Evolutionary conservation across 2,329 filamentous ascomycete genomes (phyloP), one percentile per base, ranked within the genome.

Genomic region (Trichothecium sympodiale): DNA sequence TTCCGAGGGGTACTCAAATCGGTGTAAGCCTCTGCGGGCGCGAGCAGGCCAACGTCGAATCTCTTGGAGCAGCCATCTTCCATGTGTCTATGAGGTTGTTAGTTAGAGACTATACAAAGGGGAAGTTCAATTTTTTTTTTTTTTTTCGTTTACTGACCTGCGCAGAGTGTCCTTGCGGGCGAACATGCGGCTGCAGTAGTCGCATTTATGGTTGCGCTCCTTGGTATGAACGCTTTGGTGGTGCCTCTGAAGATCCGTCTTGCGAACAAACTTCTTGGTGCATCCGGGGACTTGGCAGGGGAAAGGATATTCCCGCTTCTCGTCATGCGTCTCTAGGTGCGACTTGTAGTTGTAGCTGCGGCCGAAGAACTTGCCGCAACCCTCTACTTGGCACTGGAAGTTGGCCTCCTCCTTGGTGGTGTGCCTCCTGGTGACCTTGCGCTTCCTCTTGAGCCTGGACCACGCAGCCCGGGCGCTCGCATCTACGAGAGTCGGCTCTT

Each of bases 301-400:
- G 49, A 85, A 81, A 0, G 79, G 77, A 48, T 83, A 83, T 47
- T 75, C 74, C 38, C 81, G 70, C 40, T 74, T 70, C 12, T 83
- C 77, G 50, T 91, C 77, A 51, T 94, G 87, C 1, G 79, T 88
- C 50, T 88, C 80, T 69, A 88, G 71, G 54, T 94, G 87, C 20
- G 85, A 82, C 50, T 83, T 87, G 61, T 80, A 85, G 59, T 94
- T 94, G 62, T 89, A 93, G 48, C 76, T 80, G 42, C 87, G 69
- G 44, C 83, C 84, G 54, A 94, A 94, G 13, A 80, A 71, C 54
- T 81, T 84, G 6, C 80, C 78, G 51, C 87, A 94, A 2, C 77
- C 67, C 39, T 77, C 69, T 26, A 77, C 64, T 37, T 68, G 64
- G 52, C 87, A 94, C 43, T 73, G 67, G 55, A 75, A 81, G 46